phyloP scores from a whole-genome alignment of 73 alveolate genomes.

The Halteria grandinella region DNA sequence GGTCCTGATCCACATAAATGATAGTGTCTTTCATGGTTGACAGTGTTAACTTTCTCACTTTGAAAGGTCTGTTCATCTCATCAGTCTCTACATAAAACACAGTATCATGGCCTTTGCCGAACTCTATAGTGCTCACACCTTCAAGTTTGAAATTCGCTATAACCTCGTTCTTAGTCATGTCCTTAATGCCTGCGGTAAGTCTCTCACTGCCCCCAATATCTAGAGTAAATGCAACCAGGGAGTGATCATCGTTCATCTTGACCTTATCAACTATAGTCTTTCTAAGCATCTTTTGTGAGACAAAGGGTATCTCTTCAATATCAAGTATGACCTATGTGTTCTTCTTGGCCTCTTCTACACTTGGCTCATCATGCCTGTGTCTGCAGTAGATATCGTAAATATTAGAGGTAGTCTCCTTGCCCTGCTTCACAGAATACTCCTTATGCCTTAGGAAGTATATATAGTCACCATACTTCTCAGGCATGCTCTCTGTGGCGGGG shows the following conservation, averaged over 20 bases:
- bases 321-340: constrained; percentile 32
- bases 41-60: constrained; percentile 26
- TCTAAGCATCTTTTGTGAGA: constrained; percentile 20
- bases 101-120: constrained; percentile 31
- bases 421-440: not conserved
- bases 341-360: not conserved
- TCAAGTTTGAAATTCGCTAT: not conserved
- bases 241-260: constrained; percentile 67
- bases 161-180: constrained; percentile 11
- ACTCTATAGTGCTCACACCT: constrained; percentile 45
- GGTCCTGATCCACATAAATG: constrained; percentile 42
- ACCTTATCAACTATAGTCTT: constrained; percentile 50
- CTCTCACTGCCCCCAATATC: constrained; percentile 57
- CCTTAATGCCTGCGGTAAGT: constrained; percentile 48
- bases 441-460: constrained; percentile 1
- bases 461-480: constrained; percentile 64
- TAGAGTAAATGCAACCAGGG: constrained; percentile 51
- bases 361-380: not conserved
- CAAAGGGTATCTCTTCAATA: constrained; percentile 43
- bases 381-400: constrained; percentile 30
- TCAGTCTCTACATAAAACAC: constrained; percentile 44
- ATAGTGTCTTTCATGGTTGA: constrained; percentile 14
- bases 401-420: not conserved
- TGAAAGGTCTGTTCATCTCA: constrained; percentile 60
- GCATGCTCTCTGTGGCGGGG: constrained; percentile 24